A percentile compares a stretch with the other conserved stretches of the same genome.
Conservation (phyloP, 2,329 filamentous ascomycete species). For the Stylonectria norvegica region DNA sequence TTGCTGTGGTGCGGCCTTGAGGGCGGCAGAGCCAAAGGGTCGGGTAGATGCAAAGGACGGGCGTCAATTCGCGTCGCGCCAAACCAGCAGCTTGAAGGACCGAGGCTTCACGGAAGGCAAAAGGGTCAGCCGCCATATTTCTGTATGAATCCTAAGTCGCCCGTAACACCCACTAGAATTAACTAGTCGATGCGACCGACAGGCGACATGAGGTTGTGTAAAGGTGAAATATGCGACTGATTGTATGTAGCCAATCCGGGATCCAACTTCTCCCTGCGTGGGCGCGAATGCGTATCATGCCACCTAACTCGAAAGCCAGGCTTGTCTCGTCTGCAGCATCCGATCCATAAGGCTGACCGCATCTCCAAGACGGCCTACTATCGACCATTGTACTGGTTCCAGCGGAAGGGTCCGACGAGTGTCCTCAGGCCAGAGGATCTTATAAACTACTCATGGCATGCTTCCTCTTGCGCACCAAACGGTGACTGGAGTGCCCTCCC, state of each 20-base stretch:
- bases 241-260: slow-evolving; percentile 47
- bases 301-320: slow-evolving; percentile 19
- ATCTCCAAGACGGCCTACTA: slow-evolving; percentile 36
- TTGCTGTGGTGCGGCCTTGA: slow-evolving; percentile 41
- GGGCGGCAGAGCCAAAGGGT: slow-evolving; percentile 30
- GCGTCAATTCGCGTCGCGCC: slow-evolving; percentile 11
- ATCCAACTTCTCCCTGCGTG: slow-evolving; percentile 39
- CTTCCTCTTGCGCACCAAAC: slow-evolving; percentile 52
- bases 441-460: slow-evolving; percentile 73
- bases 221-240: slow-evolving; percentile 41
- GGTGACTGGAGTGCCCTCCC: slow-evolving; percentile 56
- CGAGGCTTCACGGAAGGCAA: slow-evolving; percentile 41
- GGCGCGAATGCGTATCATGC: slow-evolving; percentile 14
- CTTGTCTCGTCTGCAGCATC: slow-evolving; percentile 19
- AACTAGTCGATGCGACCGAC: slow-evolving; percentile 42
- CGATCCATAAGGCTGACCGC: slow-evolving; percentile 23
- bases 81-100: slow-evolving; percentile 36
- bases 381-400: slow-evolving; percentile 57
- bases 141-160: slow-evolving; percentile 43
- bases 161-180: slow-evolving; percentile 32
- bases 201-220: slow-evolving; percentile 29
- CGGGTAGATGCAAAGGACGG: slow-evolving; percentile 21
- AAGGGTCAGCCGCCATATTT: slow-evolving; percentile 40
- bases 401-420: slow-evolving; percentile 71
- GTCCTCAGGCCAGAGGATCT: slow-evolving; percentile 68